Conservation (phyloP, 2,329 filamentous ascomycete genomes). For the Hypoxylon sp. region DNA sequence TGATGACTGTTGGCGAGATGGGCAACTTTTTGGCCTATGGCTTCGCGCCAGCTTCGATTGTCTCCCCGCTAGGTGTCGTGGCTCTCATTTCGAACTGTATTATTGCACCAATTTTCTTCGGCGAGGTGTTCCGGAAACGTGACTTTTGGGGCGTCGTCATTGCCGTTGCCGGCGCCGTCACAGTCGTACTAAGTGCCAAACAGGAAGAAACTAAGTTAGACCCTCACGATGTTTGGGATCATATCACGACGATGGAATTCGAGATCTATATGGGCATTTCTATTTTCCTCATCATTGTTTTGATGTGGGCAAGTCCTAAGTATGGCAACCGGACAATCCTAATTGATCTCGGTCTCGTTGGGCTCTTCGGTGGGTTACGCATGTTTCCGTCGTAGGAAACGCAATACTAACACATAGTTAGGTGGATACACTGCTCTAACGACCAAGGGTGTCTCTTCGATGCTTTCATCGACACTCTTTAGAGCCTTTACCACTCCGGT, state of each 20-base stretch:
- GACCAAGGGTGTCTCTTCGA: conserved; percentile 95
- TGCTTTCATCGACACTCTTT: conserved; percentile 92
- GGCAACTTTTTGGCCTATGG: conserved; percentile 98
- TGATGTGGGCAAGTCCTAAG: conserved; percentile 86
- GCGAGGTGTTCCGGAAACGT: conserved; percentile 86
- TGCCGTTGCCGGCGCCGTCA: conserved; percentile 88
- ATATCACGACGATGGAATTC: conserved; percentile 91
- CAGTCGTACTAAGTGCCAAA: conserved; percentile 92
- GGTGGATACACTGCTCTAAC: conserved; percentile 96
- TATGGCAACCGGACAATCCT: conserved; percentile 91
- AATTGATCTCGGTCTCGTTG: conserved; percentile 93
- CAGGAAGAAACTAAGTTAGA: conserved; percentile 91
- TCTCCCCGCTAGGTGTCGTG: conserved; percentile 96
- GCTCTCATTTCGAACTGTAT: conserved; percentile 97
- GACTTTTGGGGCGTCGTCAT: conserved; percentile 92
- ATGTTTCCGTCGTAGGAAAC: conserved; percentile 20
- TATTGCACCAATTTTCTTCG: conserved; percentile 93
- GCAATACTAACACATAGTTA: conserved; percentile 54
- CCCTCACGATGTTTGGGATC: conserved; percentile 88
- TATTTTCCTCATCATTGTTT: conserved; percentile 76
- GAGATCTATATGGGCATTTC: conserved; percentile 90
- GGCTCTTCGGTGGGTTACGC: conserved; percentile 81
- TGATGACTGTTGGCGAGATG: conserved; percentile 93
- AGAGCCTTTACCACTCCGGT: conserved; percentile 92
- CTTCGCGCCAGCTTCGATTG: conserved; percentile 96